Conservation (phyloP, 2,329 filamentous ascomycete genomes). For the Fusarium pseudonygamai region DNA sequence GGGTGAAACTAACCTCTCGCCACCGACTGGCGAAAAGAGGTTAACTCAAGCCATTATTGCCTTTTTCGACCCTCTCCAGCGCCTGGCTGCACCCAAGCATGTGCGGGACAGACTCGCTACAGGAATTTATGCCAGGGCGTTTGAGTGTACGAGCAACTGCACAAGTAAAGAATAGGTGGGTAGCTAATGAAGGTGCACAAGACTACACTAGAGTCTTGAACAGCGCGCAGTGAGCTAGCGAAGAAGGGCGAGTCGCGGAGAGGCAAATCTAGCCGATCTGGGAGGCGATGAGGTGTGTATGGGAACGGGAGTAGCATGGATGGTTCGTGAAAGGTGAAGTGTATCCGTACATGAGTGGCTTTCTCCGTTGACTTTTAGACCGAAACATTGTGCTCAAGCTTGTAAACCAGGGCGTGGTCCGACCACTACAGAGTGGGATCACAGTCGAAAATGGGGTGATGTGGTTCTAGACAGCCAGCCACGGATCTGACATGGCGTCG, state of each 20-base stretch:
- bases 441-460: neutral
- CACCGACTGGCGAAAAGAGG: neutral
- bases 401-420: conserved; percentile 1
- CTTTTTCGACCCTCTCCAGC: neutral
- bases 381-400: neutral
- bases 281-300: conserved; percentile 6
- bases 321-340: neutral
- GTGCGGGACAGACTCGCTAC: neutral
- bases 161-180: conserved; percentile 2
- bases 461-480: conserved; percentile 9
- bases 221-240: conserved; percentile 3
- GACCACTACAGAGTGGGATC: neutral
- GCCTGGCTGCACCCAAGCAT: too few relatives aligned
- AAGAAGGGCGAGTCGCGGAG: neutral
- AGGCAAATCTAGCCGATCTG: neutral
- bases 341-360: conserved; percentile 9
- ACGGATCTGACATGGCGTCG: conserved; percentile 23
- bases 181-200: neutral
- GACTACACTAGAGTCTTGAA: conserved; percentile 16
- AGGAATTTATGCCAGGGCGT: conserved; percentile 11
- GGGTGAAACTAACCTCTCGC: neutral
- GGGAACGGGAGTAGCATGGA: neutral
- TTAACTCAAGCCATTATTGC: neutral
- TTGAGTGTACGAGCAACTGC: conserved; percentile 25
- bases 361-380: neutral